phyloP scores from a whole-genome alignment of 805 yeast species.

The Schwanniomyces occidentalis region DNA sequence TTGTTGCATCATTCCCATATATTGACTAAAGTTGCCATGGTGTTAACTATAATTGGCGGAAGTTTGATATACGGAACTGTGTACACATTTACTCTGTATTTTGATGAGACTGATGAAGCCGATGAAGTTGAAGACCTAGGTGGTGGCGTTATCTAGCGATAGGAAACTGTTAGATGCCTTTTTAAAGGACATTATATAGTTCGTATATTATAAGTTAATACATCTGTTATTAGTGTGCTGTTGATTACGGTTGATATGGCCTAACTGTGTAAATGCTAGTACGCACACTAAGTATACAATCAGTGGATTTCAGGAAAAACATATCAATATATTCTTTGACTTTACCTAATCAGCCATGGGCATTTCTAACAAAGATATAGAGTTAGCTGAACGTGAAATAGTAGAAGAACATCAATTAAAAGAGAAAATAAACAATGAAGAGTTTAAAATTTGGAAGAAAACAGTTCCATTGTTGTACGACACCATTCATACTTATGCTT shows the following conservation, averaged over 20 bases:
- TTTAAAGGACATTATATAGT: no score
- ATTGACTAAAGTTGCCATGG: slow-evolving; percentile 66
- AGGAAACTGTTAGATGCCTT: no score
- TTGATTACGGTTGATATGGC: no score
- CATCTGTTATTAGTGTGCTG: no score
- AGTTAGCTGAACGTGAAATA: slow-evolving; percentile 35
- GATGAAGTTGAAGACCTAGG: slow-evolving; percentile 25
- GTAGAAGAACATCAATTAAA: slow-evolving; percentile 49
- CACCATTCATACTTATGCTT: slow-evolving; percentile 65
- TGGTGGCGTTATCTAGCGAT: slow-evolving; percentile 24
- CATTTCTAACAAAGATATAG: slow-evolving; percentile 15
- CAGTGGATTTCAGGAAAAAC: no score
- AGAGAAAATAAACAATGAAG: slow-evolving; percentile 72
- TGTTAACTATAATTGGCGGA: slow-evolving; percentile 86
- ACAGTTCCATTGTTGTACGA: slow-evolving; percentile 78
- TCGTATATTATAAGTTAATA: no score
- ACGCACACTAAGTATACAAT: no score
- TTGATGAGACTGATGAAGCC: slow-evolving; percentile 44
- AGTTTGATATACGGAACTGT: slow-evolving; percentile 78
- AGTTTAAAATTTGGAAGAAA: slow-evolving; percentile 79
- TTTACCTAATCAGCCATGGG: slow-evolving; percentile 9
- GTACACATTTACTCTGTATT: slow-evolving; percentile 77
- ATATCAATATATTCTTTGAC: no score
- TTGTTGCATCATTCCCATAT: slow-evolving; percentile 74
- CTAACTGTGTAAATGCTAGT: no score